These are phyloP conservation scores for Chaetothyriales sp. DNA, from an alignment of 2,329 filamentous ascomycete species.

Conservation along the genomic window DNA sequence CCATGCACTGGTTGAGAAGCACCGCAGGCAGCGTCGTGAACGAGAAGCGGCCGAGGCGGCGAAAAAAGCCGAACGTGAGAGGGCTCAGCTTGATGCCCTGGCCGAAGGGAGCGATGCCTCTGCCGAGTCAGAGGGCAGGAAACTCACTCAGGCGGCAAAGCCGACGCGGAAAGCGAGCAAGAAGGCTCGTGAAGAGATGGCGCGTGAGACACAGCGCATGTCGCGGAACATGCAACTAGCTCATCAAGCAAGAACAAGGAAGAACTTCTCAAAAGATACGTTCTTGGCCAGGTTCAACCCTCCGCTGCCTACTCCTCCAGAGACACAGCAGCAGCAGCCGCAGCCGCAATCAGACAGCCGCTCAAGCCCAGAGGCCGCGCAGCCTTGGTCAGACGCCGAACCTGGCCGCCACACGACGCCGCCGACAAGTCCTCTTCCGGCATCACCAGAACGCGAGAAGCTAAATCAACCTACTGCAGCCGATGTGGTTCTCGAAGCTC, in stretches of 20 bases:
- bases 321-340: conserved; percentile 14
- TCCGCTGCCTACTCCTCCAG: conserved; percentile 14
- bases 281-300: conserved; percentile 77
- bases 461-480: not conserved
- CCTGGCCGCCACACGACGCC: conserved; percentile 43
- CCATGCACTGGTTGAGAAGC: conserved; percentile 55
- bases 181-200: conserved; percentile 89
- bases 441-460: not conserved
- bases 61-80: conserved; percentile 23
- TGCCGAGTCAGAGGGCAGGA: conserved; percentile 48
- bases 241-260: conserved; percentile 79
- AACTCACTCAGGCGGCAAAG: conserved; percentile 43
- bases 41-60: conserved; percentile 42
- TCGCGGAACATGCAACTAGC: conserved; percentile 78
- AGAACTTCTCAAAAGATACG: conserved; percentile 71
- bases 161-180: conserved; percentile 78
- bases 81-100: conserved; percentile 25
- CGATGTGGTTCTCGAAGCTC: not conserved
- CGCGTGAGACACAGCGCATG: conserved; percentile 82
- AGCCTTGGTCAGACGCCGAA: conserved; percentile 29
- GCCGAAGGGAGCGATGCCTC: conserved; percentile 42
- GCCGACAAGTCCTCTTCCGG: conserved; percentile 48
- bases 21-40: conserved; percentile 54
- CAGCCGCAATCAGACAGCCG: conserved; percentile 16
- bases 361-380: conserved; percentile 37